Base-by-base conservation (phyloP, 192 early-diverging fungal genomes). In the Glomus cerebriforme region DNA sequence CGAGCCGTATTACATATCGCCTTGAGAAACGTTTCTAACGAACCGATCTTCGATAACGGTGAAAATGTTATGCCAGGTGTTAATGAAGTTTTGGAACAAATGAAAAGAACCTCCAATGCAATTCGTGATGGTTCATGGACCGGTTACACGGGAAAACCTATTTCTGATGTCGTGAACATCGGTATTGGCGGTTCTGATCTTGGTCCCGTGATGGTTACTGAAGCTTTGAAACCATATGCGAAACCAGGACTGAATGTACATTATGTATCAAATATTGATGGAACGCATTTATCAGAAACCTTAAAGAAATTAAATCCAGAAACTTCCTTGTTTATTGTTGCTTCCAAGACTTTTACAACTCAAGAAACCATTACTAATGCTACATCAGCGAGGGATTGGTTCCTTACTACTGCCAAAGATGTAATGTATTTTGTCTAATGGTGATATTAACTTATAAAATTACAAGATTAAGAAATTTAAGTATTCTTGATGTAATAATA, bases 331-430 rank as follows among this genome's bases (percentile, higher is more conserved):
- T 99, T 98, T 84, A 98, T 99, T 78, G 88, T 99, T 75, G 97
- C 97, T 35, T 94, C 92, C 71, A 99, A 99, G 92, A 99, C 97
- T 22, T 99, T 98, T 71, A 99, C 97, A 26, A 99, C 97, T 60
- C 97, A 98, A 84, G 97, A 99, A 84, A 99, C 97, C 59, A 95
- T 99, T 80, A 97, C 97, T 76, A 99, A 99, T 78, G 97, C 97
- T 17, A 90, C 89, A 58, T 93, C 96, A 32, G 97, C 97, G 78
- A 96, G 95, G 86, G 86, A 86, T 34, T 99, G 97, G 97, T 98
- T 98, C 88, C 85, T 98, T 62, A 82, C 90, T 59, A 86, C 83
- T 32, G 97, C 96, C 59, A 90, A 92, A 77, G 95, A 99, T 82
- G 92, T 93, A 87, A 10, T 12, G 39, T 43, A 43, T 43, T 43